Evolutionary conservation across 495 filamentous ascomycete species (phyloP).

Genomic region (Podospora anserina): DNA sequence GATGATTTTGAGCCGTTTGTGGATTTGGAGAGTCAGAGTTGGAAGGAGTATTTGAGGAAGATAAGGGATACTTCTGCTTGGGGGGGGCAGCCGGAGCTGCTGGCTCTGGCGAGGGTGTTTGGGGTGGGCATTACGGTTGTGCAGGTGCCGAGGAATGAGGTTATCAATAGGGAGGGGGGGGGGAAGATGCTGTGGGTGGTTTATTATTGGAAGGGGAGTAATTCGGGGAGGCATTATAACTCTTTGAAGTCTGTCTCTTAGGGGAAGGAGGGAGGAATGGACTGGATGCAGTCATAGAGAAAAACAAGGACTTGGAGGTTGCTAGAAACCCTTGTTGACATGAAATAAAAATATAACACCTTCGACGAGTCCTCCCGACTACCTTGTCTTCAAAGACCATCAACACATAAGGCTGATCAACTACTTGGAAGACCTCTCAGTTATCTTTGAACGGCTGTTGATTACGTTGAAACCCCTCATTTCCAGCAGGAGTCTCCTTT

Average conservation of each 20-base stretch:
- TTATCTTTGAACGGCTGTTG: too few species aligned
- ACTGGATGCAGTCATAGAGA: too few species aligned
- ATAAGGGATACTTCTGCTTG: conserved; percentile 91
- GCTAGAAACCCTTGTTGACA: too few species aligned
- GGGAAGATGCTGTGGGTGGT: conserved; percentile 73
- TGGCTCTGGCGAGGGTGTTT: conserved; percentile 80
- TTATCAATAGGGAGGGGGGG: conserved; percentile 47
- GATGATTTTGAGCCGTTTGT: conserved; percentile 62
- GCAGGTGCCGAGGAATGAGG: conserved; percentile 77
- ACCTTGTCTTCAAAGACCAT: too few species aligned
- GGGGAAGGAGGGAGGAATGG: too few species aligned
- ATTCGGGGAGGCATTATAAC: conserved; percentile 96
- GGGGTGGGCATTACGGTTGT: conserved; percentile 79
- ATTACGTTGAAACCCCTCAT: too few species aligned
- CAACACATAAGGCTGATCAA: too few species aligned
- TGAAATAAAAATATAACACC: too few species aligned
- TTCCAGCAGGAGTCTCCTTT: too few species aligned
- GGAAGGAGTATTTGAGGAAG: conserved; percentile 69
- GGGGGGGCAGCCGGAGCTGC: conserved; percentile 89
- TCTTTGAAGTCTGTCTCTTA: conserved; percentile 51
- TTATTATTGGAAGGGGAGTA: conserved; percentile 90
- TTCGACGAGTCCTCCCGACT: too few species aligned
- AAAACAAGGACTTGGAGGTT: too few species aligned
- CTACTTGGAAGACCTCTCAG: too few species aligned
- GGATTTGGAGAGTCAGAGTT: conserved; percentile 58